A percentile compares a stretch with the other conserved stretches of the same genome.
Evolutionary conservation across 805 yeast genomes (phyloP).

Genomic region (Saccharomycopsis olivae): DNA sequence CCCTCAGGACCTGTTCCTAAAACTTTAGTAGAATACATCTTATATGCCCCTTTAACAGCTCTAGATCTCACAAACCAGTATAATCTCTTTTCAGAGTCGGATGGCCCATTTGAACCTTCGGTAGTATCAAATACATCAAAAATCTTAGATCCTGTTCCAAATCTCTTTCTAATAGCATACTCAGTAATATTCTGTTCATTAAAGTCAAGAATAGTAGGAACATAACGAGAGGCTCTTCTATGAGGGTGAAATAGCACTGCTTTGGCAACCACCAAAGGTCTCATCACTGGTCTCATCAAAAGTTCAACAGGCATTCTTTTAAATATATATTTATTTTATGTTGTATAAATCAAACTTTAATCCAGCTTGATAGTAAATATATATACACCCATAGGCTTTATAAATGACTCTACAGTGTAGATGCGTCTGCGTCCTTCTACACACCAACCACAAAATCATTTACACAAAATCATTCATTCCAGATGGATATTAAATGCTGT

Average conservation of each 20-base stretch:
- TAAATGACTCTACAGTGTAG: no score
- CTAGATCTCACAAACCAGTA: slow-evolving; percentile 52
- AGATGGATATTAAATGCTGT: no score
- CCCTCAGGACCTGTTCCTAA: slow-evolving; percentile 35
- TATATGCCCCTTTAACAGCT: slow-evolving; percentile 57
- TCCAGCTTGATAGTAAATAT: no score
- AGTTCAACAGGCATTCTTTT: slow-evolving; percentile 59
- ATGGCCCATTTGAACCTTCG: slow-evolving; percentile 27
- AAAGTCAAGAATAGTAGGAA: slow-evolving; percentile 40
- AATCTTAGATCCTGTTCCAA: slow-evolving; percentile 51
- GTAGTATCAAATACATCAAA: slow-evolving; percentile 44
- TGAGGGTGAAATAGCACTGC: slow-evolving; percentile 45
- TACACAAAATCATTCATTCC: no score
- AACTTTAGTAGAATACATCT: slow-evolving; percentile 37
- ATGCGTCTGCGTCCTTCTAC: no score
- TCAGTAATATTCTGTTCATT: slow-evolving; percentile 28
- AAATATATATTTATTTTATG: no score
- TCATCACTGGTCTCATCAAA: slow-evolving; percentile 45
- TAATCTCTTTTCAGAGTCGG: slow-evolving; percentile 33
- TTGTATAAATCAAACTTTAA: no score
- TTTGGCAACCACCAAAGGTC: slow-evolving; percentile 47
- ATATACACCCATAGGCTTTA: no score
- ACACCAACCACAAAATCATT: no score
- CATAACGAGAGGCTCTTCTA: slow-evolving; percentile 43
- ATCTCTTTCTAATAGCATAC: slow-evolving; percentile 42